These are phyloP conservation scores for Rhizophora apiculata DNA, from an alignment of 345 rosid species.

Conservation along the genomic window DNA sequence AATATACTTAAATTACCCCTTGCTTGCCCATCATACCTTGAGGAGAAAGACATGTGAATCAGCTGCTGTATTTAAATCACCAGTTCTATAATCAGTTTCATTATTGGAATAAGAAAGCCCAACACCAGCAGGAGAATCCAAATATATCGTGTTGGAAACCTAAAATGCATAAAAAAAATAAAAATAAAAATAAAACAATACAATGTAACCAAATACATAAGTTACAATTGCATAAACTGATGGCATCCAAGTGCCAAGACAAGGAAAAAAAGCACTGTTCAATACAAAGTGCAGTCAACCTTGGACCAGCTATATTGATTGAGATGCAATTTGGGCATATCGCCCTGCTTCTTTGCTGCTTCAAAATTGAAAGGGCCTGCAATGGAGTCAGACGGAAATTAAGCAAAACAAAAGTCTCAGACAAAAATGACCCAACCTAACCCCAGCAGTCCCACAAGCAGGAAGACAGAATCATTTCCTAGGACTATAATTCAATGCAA, in stretches of 20 bases:
- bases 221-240: neutral
- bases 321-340: constrained; percentile 54
- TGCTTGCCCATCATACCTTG: constrained; percentile 41
- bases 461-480: neutral
- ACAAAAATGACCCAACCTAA: neutral
- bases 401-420: neutral
- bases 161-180: constrained; percentile 21
- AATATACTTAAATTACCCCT: neutral
- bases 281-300: constrained; percentile 36
- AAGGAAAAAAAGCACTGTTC: neutral
- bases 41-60: constrained; percentile 71
- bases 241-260: neutral
- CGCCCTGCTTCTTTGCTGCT: constrained; percentile 24
- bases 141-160: constrained; percentile 77
- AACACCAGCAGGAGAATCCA: constrained; percentile 92
- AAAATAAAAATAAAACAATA: neutral
- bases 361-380: constrained; percentile 92
- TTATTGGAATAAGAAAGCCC: constrained; percentile 71
- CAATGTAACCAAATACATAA: too few species aligned
- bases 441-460: neutral
- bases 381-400: neutral
- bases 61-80: constrained; percentile 60
- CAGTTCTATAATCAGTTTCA: constrained; percentile 49
- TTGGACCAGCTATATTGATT: constrained; percentile 92
- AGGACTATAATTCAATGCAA: neutral